Base-by-base conservation (phyloP, 495 filamentous ascomycete species). In the Talaromyces trachyspermus region DNA sequence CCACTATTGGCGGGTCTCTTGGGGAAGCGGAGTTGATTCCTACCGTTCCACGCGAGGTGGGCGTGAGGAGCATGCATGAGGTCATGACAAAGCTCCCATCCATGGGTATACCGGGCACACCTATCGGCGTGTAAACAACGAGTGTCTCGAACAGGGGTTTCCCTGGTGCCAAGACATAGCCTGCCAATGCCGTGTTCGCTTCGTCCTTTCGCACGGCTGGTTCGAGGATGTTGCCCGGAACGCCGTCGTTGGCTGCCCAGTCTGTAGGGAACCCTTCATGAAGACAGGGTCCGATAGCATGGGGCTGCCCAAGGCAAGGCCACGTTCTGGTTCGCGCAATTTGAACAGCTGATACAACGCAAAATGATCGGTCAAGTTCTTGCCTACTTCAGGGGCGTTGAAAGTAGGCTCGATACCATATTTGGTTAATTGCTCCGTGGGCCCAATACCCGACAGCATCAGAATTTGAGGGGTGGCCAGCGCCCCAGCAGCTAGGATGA, bases 381-480 rank as follows among this genome's bases (percentile, higher is more conserved):
- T 39, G 7, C 68, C 67, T 5, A 72, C 65, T 15, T 56, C 56
- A 19, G 63, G 64, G 0, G 51, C 37, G 40, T 67, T 49, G 7
- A 55, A 41, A 15, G 55, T 20, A 10, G 48, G 35, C 1, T 46
- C 27, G 19, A 69, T 61, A 15, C 43, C 50, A 32, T 60, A 60
- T 32, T 55, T 37, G 0, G 48, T n/a, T 0, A 71, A 52, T 18
- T 60, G 27, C 5, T 49, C 43, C 4, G 24, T 35, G 0, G 63
- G 54, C 1, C 68, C 68, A 22, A 71, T 62, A 5, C 66, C 66
- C 3, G 63, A 67, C 23, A 69, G 53, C 54, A 64, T 52, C n/a
- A 72, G 58, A 2, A 72, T 11, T 46, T 66, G 59, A 1, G 66
- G 66, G 0, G 65, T 64, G n/a, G 52, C 54, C 27, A 62, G 53